Conservation (phyloP, 176 grass and related monocot species). For the Triticum aestivum region DNA sequence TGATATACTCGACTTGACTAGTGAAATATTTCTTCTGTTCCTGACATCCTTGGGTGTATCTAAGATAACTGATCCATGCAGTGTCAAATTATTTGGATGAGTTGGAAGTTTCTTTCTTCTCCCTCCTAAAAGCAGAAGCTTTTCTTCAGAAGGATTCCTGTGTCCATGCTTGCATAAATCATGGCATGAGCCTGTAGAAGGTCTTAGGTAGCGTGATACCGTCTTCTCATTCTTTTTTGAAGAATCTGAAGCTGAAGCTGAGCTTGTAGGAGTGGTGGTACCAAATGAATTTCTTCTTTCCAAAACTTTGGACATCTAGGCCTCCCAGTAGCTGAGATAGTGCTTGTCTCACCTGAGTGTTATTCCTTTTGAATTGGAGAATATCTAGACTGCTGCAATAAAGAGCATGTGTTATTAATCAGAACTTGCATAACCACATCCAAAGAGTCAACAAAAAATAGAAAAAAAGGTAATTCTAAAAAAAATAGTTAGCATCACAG, state of each 20-base stretch:
- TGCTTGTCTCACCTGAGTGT: neutral
- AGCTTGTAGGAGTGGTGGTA: conserved; percentile 33
- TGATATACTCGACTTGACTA: conserved; percentile 34
- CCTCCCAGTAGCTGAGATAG: conserved; percentile 1
- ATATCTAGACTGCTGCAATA: conserved; percentile 20
- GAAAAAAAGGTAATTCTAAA: neutral
- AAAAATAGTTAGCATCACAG: neutral
- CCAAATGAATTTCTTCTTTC: conserved; percentile 44
- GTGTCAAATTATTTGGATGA: conserved; percentile 40
- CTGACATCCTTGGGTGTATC: conserved; percentile 39
- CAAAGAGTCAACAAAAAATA: conserved; percentile 16
- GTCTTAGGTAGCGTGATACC: conserved; percentile 66
- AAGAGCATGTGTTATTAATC: conserved; percentile 1
- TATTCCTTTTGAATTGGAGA: conserved; percentile 21
- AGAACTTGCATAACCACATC: conserved; percentile 2
- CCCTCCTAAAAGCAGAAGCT: conserved; percentile 24
- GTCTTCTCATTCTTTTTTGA: conserved; percentile 43
- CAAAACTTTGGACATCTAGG: conserved; percentile 47
- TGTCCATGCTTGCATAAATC: conserved; percentile 91
- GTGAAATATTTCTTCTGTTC: conserved; percentile 21
- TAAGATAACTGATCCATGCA: conserved; percentile 42
- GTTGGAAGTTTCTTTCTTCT: conserved; percentile 49
- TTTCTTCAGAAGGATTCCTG: conserved; percentile 44
- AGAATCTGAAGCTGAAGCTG: conserved; percentile 34
- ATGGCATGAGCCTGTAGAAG: conserved; percentile 80